Evolutionary conservation across 768 basidiomycete genomes (phyloP).

Genomic region (Mrakia blollopis): DNA sequence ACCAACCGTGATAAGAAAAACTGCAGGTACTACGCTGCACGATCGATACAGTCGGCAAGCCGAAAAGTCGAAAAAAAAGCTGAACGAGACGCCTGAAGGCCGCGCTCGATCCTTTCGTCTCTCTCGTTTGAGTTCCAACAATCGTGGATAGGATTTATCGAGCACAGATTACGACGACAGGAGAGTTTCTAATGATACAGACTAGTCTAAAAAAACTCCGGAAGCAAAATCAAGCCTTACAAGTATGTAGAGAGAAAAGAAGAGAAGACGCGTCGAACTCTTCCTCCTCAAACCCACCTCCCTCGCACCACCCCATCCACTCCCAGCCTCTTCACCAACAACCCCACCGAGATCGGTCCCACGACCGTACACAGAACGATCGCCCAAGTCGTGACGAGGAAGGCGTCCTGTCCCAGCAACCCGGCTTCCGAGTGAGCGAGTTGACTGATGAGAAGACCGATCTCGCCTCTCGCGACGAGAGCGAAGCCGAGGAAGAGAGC

Average conservation of each 20-base stretch:
- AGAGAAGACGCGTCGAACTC: not conserved
- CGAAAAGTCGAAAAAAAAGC: no score
- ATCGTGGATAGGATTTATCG: no score
- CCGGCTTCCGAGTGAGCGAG: constrained; percentile 22
- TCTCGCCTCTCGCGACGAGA: constrained; percentile 65
- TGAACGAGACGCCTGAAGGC: no score
- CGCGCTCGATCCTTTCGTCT: no score
- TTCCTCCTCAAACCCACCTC: constrained; percentile 33
- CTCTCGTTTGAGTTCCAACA: no score
- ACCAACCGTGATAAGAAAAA: no score
- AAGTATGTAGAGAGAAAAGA: not conserved
- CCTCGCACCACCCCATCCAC: constrained; percentile 34
- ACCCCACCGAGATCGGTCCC: constrained; percentile 47
- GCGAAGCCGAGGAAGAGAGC: constrained; percentile 54
- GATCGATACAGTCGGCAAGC: no score
- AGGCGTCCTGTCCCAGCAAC: constrained; percentile 11
- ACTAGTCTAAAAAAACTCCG: not conserved
- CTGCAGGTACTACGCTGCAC: no score
- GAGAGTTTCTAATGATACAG: no score
- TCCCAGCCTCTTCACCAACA: constrained; percentile 36
- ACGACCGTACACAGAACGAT: constrained; percentile 55
- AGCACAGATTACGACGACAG: no score
- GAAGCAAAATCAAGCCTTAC: not conserved
- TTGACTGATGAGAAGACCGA: constrained; percentile 50
- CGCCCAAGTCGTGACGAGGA: constrained; percentile 54